Base-by-base conservation (phyloP, 192 early-diverging fungal species). In the Backusella morwellensis region DNA sequence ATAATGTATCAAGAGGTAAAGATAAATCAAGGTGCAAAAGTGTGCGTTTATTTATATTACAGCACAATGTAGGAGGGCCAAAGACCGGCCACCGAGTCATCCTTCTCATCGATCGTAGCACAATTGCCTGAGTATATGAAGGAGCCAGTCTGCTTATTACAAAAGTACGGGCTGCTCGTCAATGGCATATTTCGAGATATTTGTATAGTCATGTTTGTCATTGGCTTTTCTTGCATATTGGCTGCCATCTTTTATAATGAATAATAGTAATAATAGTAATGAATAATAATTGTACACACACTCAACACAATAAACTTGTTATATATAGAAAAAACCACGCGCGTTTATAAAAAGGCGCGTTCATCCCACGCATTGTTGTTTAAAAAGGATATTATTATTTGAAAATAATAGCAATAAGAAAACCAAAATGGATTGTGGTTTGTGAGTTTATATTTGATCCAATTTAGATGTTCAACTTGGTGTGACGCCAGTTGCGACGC, bases 401-500 rank as follows among this genome's bases (percentile, higher is more conserved):
- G 47, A 17, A 63, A 63, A 63, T 29, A 63, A 63, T 63, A 63
- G 21, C 21, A 63, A 63, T 63, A 50, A 50, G 11, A 63, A 21
- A 56, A 56, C 54, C 54, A 56, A 56, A 32, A 56, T 56, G 38
- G 38, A 56, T 23, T 56, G 21, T 56, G 21, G 54, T 23, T 38
- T 56, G 19, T 56, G 42, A 7, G 47, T 50, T 50, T 63, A 63
- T 63, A 63, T 63, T 29, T 63, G 56, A 63, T 63, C 56, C 56
- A 63, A 70, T 70, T 96, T 96, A 98, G 78, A 97, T 81, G 87
- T 93, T 92, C 80, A 97, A 89, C 93, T 99, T 98, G 86, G 94
- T 98, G 83, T 94, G 93, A 88, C 97, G 94, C 97, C 97, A 99
- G 94, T 98, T 91, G 76, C 97, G 93, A 76, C 97, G 92, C 95